Evolutionary conservation across 2,329 filamentous ascomycete species (phyloP).

Genomic region (Camptophora hylomeconis): DNA sequence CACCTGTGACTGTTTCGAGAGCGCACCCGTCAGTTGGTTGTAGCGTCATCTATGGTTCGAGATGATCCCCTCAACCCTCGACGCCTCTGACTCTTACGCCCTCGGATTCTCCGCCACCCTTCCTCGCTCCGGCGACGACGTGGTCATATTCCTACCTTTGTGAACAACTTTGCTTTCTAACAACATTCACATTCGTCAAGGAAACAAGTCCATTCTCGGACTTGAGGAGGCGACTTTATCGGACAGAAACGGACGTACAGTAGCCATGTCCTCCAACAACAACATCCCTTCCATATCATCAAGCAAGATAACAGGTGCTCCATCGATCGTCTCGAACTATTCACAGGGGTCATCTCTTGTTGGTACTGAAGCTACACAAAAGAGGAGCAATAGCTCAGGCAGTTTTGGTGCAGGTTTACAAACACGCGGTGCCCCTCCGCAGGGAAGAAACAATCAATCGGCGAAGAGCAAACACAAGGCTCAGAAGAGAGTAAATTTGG

Average conservation of each 20-base stretch:
- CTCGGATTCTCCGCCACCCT: slow-evolving; percentile 1
- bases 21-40: too few relatives aligned
- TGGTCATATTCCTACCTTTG: slow-evolving; percentile 4
- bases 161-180: not conserved
- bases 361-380: slow-evolving; percentile 8
- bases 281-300: slow-evolving; percentile 9
- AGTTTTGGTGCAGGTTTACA: slow-evolving; percentile 27
- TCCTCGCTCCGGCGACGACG: slow-evolving; percentile 13
- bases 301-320: slow-evolving; percentile 11
- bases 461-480: slow-evolving; percentile 72
- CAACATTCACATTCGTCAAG: slow-evolving; percentile 7
- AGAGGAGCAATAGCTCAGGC: slow-evolving; percentile 29
- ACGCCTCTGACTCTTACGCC: slow-evolving; percentile 5
- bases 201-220: slow-evolving; percentile 13
- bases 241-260: slow-evolving; percentile 1
- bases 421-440: slow-evolving; percentile 23
- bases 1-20: too few relatives aligned
- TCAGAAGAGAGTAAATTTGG: slow-evolving; percentile 58
- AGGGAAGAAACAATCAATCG: slow-evolving; percentile 57
- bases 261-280: slow-evolving; percentile 16
- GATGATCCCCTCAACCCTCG: slow-evolving; percentile 5
- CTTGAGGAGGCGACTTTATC: slow-evolving; percentile 10
- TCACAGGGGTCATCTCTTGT: slow-evolving; percentile 8
- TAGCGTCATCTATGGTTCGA: too few relatives aligned
- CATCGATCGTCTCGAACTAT: slow-evolving; percentile 11